Conservation (phyloP, 768 basidiomycete species). For the Mycena amicta region DNA sequence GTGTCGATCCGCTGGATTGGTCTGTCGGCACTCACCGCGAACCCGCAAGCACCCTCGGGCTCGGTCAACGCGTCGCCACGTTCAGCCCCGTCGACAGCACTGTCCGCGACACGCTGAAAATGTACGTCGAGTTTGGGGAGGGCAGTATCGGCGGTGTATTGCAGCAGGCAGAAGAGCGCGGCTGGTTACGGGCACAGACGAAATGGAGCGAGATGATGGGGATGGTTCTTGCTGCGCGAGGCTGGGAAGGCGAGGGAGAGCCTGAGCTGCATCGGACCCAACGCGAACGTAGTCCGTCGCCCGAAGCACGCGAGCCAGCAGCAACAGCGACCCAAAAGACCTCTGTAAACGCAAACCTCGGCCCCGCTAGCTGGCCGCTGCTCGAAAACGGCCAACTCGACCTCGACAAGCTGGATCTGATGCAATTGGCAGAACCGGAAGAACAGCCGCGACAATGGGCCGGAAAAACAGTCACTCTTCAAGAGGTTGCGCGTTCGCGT, state of each 20-base stretch:
- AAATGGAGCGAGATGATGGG: slow-evolving; percentile 66
- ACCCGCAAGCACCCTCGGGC: slow-evolving; percentile 34
- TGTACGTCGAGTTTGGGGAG: slow-evolving; percentile 75
- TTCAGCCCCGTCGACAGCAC: slow-evolving; percentile 43
- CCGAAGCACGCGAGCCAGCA: neutral
- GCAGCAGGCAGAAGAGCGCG: slow-evolving; percentile 64
- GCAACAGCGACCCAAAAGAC: no score
- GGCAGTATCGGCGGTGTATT: slow-evolving; percentile 67
- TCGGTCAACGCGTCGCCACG: slow-evolving; percentile 39
- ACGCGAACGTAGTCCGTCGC: slow-evolving; percentile 5
- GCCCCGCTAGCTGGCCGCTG: no score
- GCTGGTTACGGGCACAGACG: slow-evolving; percentile 68
- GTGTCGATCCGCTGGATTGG: slow-evolving; percentile 27
- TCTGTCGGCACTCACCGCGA: slow-evolving; percentile 44
- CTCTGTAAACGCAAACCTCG: no score
- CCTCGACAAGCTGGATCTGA: no score
- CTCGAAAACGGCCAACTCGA: no score
- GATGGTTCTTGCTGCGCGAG: slow-evolving; percentile 66
- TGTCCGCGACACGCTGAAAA: slow-evolving; percentile 62
- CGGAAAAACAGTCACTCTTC: neutral
- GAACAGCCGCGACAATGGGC: neutral
- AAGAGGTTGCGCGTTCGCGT: slow-evolving; percentile 1
- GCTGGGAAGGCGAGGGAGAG: slow-evolving; percentile 35
- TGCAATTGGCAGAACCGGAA: no score
- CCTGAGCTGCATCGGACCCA: slow-evolving; percentile 5